Percentiles rank a stretch among this genome's conserved stretches.
Conservation (phyloP, 2,329 filamentous ascomycete species). For the Fusarium phyllophilum region DNA sequence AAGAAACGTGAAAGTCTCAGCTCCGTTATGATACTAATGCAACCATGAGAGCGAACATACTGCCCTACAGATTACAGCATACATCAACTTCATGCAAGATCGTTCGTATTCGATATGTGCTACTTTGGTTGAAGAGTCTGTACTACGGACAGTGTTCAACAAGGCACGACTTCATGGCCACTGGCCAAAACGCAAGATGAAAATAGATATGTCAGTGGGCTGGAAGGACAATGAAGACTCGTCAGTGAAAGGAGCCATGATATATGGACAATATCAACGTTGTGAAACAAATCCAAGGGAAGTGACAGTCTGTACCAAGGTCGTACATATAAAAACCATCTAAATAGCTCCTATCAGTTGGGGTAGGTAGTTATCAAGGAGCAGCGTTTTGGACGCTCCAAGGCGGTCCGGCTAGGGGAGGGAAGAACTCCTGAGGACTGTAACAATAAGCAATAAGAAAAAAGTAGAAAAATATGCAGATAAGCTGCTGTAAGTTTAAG, state of each 20-base stretch:
- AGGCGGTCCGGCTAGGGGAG: not conserved
- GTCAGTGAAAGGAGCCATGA: not conserved
- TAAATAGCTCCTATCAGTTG: not conserved
- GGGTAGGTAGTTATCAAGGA: not conserved
- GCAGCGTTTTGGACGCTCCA: not conserved
- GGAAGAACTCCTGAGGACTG: not conserved
- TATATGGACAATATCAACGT: not conserved
- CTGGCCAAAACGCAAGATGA: not conserved
- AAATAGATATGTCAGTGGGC: not conserved
- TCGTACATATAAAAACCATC: not conserved
- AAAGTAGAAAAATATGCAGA: not conserved
- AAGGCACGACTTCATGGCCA: not conserved
- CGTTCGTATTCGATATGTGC: conserved; percentile 1
- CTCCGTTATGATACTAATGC: not conserved
- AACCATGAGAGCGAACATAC: not conserved
- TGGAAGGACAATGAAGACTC: not conserved
- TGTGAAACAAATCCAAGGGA: conserved; percentile 1
- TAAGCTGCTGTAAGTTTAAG: not conserved
- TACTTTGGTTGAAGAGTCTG: not conserved
- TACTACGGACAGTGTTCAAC: not conserved
- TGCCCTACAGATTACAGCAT: not conserved
- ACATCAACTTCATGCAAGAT: conserved; percentile 1
- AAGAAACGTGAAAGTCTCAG: not conserved
- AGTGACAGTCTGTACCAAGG: not conserved
- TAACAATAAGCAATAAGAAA: not conserved